Evolutionary conservation across 106 monocot genomes (phyloP), one percentile per base, ranked within the genome.

Genomic region (Vanilla planifolia): DNA sequence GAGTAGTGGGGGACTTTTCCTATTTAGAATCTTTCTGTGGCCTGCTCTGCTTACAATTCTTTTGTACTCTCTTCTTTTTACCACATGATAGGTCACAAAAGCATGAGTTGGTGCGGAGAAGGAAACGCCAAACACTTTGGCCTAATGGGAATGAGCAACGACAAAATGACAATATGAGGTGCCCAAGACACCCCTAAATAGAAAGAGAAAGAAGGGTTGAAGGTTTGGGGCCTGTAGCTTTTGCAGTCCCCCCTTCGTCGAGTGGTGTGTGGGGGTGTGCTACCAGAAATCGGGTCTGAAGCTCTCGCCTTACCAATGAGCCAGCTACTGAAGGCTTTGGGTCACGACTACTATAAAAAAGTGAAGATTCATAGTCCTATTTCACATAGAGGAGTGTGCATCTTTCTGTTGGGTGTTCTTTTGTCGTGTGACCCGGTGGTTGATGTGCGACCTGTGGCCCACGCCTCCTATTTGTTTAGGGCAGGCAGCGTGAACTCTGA

Each of bases 131-230:
- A 62, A 62, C 28, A 62, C 43, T 62, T 62, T 2, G 43, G 59
- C 59, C 59, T 59, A 59, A 20, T 15, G 43, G 62, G 62, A 62
- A 62, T 27, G 41, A 62, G 43, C 43, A 62, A 62, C 28, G 62
- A 62, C 29, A 44, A 62, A 62, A 42, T 62, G 43, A 62, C 41
- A 62, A 62, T 35, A 60, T 62, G 42, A 62, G 62, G 62, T 44
- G 43, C 62, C 43, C 28, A 21, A 14, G 23, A 44, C 62, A 62
- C 62, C 62, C 62, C 26, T 11, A 59, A 20, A 8, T 59, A 17
- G 59, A 56, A 56, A n/a, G n/a, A n/a, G n/a, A n/a, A n/a, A n/a
- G n/a, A n/a, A n/a, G n/a, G n/a, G n/a, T n/a, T n/a, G n/a, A 40
- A 60, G 60, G 23, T 62, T 62, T 62, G 26, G 62, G 41, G 43